Evolutionary conservation across 1,139 yeast species (phyloP), one percentile per base, ranked within the genome.

Genomic region (Sugiyamaella pinicola): DNA sequence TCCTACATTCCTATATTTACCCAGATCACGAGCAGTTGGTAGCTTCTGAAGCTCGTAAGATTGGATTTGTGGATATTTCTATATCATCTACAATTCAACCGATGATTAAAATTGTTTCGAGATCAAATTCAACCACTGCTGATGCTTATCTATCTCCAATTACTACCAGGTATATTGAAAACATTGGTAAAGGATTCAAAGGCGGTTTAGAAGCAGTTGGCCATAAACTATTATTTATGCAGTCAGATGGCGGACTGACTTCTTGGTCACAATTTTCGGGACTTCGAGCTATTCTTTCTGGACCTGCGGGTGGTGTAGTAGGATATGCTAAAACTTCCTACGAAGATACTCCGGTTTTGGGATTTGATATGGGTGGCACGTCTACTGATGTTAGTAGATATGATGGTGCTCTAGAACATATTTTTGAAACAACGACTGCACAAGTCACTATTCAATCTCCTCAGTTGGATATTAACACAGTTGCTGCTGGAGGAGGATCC

Each of bases 141-240:
- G 93, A 87, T 69, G 88, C 93, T 1, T 86, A 86, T 64, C 69
- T 87, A 55, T 84, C 91, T 2, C 95, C 95, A 1, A 85, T 83
- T 47, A 83, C 86, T 47, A 75, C 79, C 55, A 75, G 79, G 31
- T 86, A 86, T 64, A 72, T 86, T 41, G 68, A 75, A 31, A 79
- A 83, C 17, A 84, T 87, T 62, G 79, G 83, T 47, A 65, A 75
- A 3, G 93, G 93, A 1, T 75, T 86, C 59, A 71, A 70, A 43
- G 80, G 82, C 37, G 82, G 82, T 1, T 66, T 79, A 9, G 73
- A 72, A 15, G 70, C 72, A 4, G 66, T 69, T 4, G 75, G 74
- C 6, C 69, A 75, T 38, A 71, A 75, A 57, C 70, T 80, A 39
- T 74, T 78, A 59, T 80, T 80, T 61, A 80, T 80, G 84, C 83